These are phyloP conservation scores for Oxyria digyna DNA, from an alignment of 148 eudicot species.

Conservation along the genomic window DNA sequence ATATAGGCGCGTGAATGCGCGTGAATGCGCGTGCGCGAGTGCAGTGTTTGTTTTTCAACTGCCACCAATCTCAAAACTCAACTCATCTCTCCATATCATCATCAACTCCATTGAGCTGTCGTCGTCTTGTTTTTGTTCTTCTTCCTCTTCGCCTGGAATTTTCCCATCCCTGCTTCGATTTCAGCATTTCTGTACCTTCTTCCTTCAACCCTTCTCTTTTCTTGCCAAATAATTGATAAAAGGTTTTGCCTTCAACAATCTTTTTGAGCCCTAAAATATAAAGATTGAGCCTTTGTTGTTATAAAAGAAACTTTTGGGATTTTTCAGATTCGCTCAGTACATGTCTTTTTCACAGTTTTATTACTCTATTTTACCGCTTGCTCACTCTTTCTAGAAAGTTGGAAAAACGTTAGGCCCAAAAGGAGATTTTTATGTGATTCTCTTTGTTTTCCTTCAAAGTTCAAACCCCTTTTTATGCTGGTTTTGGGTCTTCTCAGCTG, in stretches of 20 bases:
- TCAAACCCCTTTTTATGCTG: neutral
- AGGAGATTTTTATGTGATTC: slow-evolving; percentile 19
- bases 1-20: neutral
- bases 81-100: slow-evolving; percentile 8
- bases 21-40: slow-evolving; percentile 1
- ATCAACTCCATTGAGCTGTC: slow-evolving; percentile 2
- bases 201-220: neutral
- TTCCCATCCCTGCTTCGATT: slow-evolving; percentile 12
- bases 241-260: neutral
- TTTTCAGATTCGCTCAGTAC: slow-evolving; percentile 16
- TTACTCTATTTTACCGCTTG: neutral
- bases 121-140: slow-evolving; percentile 4
- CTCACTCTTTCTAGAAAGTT: slow-evolving; percentile 7
- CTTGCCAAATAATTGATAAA: neutral
- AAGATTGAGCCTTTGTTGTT: neutral
- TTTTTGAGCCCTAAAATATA: neutral
- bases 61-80: neutral
- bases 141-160: neutral
- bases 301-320: no score
- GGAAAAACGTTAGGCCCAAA: slow-evolving; percentile 13
- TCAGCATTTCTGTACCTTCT: slow-evolving; percentile 8
- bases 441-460: slow-evolving; percentile 7
- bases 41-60: slow-evolving; percentile 1
- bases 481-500: neutral
- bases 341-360: slow-evolving; percentile 14